phyloP scores from a whole-genome alignment of 345 rosid species.

The Odontarrhena argentea region DNA sequence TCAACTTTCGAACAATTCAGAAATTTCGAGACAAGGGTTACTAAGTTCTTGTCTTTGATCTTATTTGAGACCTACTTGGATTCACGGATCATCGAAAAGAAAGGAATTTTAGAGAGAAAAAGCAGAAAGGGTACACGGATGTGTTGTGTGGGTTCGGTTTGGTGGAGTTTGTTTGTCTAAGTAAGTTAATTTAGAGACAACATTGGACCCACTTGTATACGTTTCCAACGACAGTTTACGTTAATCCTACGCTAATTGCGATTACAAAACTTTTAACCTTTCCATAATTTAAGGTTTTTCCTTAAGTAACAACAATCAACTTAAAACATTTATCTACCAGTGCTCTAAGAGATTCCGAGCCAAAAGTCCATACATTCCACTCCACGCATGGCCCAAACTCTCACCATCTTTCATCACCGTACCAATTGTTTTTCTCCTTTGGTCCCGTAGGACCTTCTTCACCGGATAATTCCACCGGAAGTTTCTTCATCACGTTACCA shows the following conservation, averaged over 20 bases:
- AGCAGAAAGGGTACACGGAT: slow-evolving; percentile 34
- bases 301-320: no score
- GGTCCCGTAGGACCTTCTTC: slow-evolving; percentile 97
- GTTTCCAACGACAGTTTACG: slow-evolving; percentile 31
- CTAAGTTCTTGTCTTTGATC: no score
- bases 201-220: slow-evolving; percentile 34
- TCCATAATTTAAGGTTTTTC: no score
- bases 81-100: slow-evolving; percentile 19
- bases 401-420: slow-evolving; percentile 82
- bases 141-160: slow-evolving; percentile 27
- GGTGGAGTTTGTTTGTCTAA: slow-evolving; percentile 34
- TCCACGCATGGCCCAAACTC: no score
- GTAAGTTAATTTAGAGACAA: slow-evolving; percentile 5
- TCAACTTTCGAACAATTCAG: slow-evolving; percentile 14
- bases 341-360: no score
- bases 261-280: background rate
- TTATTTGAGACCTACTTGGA: background rate
- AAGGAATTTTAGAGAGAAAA: slow-evolving; percentile 18
- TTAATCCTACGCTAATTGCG: slow-evolving; percentile 34
- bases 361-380: no score
- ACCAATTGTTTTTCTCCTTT: slow-evolving; percentile 89
- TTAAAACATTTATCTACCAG: no score
- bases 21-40: background rate
- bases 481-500: slow-evolving; percentile 46
- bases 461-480: slow-evolving; percentile 66